Conservation (phyloP, 2,329 filamentous ascomycete species). For the Chrysoporthe cubensis region DNA sequence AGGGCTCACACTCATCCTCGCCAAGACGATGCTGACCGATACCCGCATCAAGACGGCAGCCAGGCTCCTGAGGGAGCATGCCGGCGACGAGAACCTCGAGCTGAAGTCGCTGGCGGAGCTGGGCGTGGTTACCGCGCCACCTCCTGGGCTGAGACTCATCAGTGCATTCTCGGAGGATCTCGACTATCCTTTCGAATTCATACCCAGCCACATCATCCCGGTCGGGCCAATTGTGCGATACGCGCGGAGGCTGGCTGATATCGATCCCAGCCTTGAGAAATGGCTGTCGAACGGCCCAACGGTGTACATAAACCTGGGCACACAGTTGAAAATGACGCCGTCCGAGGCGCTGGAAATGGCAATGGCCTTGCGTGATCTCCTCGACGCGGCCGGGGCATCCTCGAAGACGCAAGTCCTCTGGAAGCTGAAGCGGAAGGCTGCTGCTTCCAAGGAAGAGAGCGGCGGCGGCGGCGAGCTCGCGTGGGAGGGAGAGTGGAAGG, state of each 20-base stretch:
- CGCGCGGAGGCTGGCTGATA: conserved; percentile 37
- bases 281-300: conserved; percentile 50
- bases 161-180: conserved; percentile 37
- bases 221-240: conserved; percentile 52
- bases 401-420: conserved; percentile 42
- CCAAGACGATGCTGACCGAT: conserved; percentile 30
- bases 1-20: conserved; percentile 39
- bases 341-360: conserved; percentile 46
- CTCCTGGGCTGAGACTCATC: conserved; percentile 33
- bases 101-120: conserved; percentile 32
- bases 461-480: background rate
- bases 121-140: conserved; percentile 29
- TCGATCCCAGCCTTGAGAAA: conserved; percentile 44
- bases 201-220: conserved; percentile 45
- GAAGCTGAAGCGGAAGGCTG: conserved; percentile 39
- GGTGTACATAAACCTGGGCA: conserved; percentile 54
- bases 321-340: conserved; percentile 39
- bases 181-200: conserved; percentile 44
- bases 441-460: conserved; percentile 15
- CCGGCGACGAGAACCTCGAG: conserved; percentile 30
- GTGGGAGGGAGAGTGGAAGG: conserved; percentile 16
- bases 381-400: conserved; percentile 35
- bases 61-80: conserved; percentile 32
- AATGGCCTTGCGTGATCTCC: conserved; percentile 39
- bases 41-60: conserved; percentile 32